Evolutionary conservation across 495 filamentous ascomycete genomes (phyloP), one percentile per base, ranked within the genome.

Genomic region (Daldinia grandis): DNA sequence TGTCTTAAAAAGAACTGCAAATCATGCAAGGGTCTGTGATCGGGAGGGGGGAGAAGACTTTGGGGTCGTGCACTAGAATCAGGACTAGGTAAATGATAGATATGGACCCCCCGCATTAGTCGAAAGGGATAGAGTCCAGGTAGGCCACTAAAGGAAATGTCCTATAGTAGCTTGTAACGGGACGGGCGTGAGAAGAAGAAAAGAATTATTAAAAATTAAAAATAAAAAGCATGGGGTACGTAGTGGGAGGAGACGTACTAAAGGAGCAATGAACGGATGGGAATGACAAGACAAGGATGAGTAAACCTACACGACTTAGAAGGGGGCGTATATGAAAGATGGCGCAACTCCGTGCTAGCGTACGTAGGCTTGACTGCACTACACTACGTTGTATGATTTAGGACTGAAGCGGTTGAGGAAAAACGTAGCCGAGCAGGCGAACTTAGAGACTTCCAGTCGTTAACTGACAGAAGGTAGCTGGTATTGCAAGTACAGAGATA

Each of bases 1-100:
- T 77, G 75, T 77, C 75, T 77, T 66, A 65, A 62, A 74, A 47
- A 21, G 14, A 35, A 59, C 73, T 77, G 75, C 73, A 77, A 77
- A 77, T 77, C 73, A 77, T 77, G 75, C 75, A 77, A 77, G 75
- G 75, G 68, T 77, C 65, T 73, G 70, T 69, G 73, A 58, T 67
- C 59, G 66, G 68, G 58, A 63, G 56, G 58, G 66, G 56, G 67
- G 66, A 56, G 71, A 60, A 64, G 47, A 69, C 57, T 44, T 62
- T 62, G 57, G 70, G 73, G 75, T 70, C 40, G 42, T 72, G 71
- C 64, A 68, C 68, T 64, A 68, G 61, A 65, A 28, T 68, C 49
- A 64, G 56, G 50, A 63, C 59, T 68, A 58, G 58, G 47, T 49
- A 64, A 50, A 58, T 17, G n/a, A 56, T 63, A 62, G 67, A 59